Conservation (phyloP, 2,329 filamentous ascomycete species). For the Trichoderma atrobrunneum region DNA sequence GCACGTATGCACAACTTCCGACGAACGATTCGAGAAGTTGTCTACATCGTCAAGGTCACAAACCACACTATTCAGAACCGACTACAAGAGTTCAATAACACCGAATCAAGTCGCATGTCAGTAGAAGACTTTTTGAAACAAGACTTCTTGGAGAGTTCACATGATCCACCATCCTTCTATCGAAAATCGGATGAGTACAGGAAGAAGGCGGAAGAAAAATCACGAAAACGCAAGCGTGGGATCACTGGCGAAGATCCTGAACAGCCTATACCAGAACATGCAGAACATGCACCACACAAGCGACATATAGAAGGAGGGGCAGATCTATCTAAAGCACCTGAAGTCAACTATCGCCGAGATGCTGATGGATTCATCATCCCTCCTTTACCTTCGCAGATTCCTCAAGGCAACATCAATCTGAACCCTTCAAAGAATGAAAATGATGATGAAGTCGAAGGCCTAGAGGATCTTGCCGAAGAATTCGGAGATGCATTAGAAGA, state of each 20-base stretch:
- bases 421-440: slow-evolving; percentile 21
- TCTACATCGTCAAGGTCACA: slow-evolving; percentile 97
- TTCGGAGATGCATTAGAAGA: slow-evolving; percentile 43
- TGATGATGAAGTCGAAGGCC: slow-evolving; percentile 28
- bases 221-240: slow-evolving; percentile 44
- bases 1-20: slow-evolving; percentile 98
- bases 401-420: slow-evolving; percentile 31
- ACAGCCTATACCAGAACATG: not conserved
- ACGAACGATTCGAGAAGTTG: slow-evolving; percentile 85
- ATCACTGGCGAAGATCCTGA: slow-evolving; percentile 27
- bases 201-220: slow-evolving; percentile 50
- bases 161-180: slow-evolving; percentile 83
- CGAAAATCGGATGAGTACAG: slow-evolving; percentile 60
- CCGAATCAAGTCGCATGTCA: slow-evolving; percentile 78
- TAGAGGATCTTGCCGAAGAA: slow-evolving; percentile 43
- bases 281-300: slow-evolving; percentile 6
- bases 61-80: slow-evolving; percentile 90
- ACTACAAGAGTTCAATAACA: slow-evolving; percentile 85
- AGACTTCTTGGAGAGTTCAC: slow-evolving; percentile 67
- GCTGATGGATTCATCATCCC: slow-evolving; percentile 69
- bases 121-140: slow-evolving; percentile 79
- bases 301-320: slow-evolving; percentile 32
- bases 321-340: slow-evolving; percentile 35
- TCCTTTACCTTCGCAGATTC: slow-evolving; percentile 42
- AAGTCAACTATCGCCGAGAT: slow-evolving; percentile 49